Evolutionary conservation across 768 basidiomycete species (phyloP), one percentile per base, ranked within the genome.

Genomic region (Rhizopogon vesiculosus): DNA sequence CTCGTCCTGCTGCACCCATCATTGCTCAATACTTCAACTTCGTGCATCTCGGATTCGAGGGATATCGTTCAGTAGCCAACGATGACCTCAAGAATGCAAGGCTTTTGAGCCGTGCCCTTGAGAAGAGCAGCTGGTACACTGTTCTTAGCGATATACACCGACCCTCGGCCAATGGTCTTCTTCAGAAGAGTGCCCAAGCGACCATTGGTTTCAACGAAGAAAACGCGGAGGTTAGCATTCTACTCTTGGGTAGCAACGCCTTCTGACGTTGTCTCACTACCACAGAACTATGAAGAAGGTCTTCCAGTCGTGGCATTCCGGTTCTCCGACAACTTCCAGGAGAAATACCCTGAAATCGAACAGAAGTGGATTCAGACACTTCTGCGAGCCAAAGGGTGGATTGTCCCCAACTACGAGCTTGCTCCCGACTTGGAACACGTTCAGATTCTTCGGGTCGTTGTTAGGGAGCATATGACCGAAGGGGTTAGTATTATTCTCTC

Each of bases 1-100:
- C 81, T 46, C 79, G 82, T 15, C 79, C 84, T 13, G 81, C 82
- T 39, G 80, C 81, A 48, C 83, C 83, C 4, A 80, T 84, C 60
- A 76, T 85, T 51, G 80, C 75, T 19, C 83, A 84, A 64, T 87
- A 77, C 72, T 86, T 82, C 72, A 85, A 80, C 67, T 78, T 85
- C 66, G 58, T 85, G 40, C 82, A 83, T 61, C 77, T 85, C 31
- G 83, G 84, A 25, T 83, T 79, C 59, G 71, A 78, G 56, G 82
- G 80, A 16, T 82, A 77, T 64, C 73, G 79, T 25, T 62, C 68
- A 5, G 69, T 82, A 53, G 76, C 79, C 18, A 66, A 79, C 3
- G 69, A 69, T 48, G 78, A 82, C 60, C 62, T 84, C 46, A 76
- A 76, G 68, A 87, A 87, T 57, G 85, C 85, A 2, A 76, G 85